Conservation (phyloP, 768 basidiomycete species). For the Saitozyma podzolica region DNA sequence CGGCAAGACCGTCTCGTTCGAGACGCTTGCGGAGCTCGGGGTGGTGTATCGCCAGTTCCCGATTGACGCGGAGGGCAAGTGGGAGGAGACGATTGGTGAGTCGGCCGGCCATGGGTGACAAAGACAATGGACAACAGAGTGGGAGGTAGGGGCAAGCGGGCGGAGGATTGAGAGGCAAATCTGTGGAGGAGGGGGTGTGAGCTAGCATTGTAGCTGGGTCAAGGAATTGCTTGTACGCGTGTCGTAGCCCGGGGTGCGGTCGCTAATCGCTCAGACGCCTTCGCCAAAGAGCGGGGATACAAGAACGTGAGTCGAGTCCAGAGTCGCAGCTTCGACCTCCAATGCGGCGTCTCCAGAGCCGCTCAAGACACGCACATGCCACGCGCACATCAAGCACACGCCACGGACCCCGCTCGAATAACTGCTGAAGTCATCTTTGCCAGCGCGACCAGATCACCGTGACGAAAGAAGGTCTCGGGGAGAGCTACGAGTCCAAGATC, state of each 20-base stretch:
- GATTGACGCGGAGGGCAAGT: conserved; percentile 60
- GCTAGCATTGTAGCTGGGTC: too few relatives aligned
- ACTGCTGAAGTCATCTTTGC: too few relatives aligned
- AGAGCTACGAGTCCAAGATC: conserved; percentile 77
- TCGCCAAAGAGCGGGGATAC: conserved; percentile 72
- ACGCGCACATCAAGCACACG: too few relatives aligned
- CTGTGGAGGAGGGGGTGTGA: too few relatives aligned
- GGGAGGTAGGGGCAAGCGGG: neutral
- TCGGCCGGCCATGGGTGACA: neutral
- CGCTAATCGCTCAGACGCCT: conserved; percentile 55
- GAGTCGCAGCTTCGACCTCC: neutral
- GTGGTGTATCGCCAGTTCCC: conserved; percentile 71
- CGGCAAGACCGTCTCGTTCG: conserved; percentile 56
- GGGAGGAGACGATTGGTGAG: conserved; percentile 47
- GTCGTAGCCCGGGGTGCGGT: too few relatives aligned
- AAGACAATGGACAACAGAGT: neutral
- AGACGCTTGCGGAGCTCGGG: conserved; percentile 61
- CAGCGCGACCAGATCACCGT: conserved; percentile 72
- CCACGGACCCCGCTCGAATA: too few relatives aligned
- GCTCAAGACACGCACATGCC: too few relatives aligned
- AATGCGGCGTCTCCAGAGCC: too few relatives aligned
- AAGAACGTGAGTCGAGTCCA: conserved; percentile 60
- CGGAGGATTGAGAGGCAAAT: neutral
- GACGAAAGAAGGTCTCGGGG: conserved; percentile 75
- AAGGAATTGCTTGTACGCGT: too few relatives aligned